Evolutionary conservation across 177 flowering plant genomes (phyloP).

Genomic region (Tripterygium wilfordii): DNA sequence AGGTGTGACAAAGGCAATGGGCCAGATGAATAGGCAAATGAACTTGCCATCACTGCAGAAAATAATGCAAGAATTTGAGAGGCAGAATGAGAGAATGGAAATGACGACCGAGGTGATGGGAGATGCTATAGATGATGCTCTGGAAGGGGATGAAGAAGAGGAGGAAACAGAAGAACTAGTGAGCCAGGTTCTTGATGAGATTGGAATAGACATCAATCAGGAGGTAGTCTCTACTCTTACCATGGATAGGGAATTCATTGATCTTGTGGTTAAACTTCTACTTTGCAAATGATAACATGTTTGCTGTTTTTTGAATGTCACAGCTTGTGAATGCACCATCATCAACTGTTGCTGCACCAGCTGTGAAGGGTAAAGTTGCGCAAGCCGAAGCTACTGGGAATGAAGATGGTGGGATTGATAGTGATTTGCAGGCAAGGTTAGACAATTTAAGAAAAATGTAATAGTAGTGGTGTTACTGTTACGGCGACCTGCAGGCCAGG

Average conservation of each 20-base stretch:
- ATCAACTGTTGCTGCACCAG: constrained; percentile 70
- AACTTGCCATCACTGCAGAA: constrained; percentile 86
- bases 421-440: constrained; percentile 12
- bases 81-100: constrained; percentile 96
- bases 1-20: constrained; percentile 97
- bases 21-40: constrained; percentile 97
- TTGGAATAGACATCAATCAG: constrained; percentile 77
- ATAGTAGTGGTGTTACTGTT: no score
- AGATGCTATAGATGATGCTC: constrained; percentile 92
- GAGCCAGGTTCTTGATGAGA: constrained; percentile 92
- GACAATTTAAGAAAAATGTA: constrained; percentile 12
- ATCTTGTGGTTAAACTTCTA: no score
- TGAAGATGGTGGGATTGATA: constrained; percentile 20
- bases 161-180: constrained; percentile 92
- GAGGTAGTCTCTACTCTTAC: constrained; percentile 46
- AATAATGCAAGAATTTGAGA: constrained; percentile 93
- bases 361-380: constrained; percentile 57
- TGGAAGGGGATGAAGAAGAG: constrained; percentile 99
- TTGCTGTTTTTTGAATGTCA: constrained; percentile 4
- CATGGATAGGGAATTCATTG: not conserved
- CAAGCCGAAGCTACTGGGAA: constrained; percentile 65
- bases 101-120: constrained; percentile 87
- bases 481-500: no score
- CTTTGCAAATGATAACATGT: not conserved
- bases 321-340: constrained; percentile 95